These are phyloP conservation scores for Paraphysoderma sedebokerense DNA, from an alignment of 371 early-diverging fungal species.

Conservation along the genomic window DNA sequence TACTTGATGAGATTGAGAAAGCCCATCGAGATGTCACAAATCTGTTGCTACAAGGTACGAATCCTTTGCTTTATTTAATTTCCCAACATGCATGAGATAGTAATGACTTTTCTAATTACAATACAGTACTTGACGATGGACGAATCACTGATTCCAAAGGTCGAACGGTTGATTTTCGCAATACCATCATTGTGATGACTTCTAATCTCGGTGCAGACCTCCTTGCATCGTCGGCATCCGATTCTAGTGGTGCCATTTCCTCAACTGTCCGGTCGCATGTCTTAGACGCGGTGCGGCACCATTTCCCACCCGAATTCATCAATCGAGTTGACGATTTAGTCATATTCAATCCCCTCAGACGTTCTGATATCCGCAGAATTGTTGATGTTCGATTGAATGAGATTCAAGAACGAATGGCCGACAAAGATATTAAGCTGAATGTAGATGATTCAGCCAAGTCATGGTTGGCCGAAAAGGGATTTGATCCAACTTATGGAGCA, in stretches of 20 bases:
- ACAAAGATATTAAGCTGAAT: slow-evolving; percentile 46
- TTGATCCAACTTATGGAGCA: slow-evolving; percentile 77
- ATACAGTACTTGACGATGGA: slow-evolving; percentile 89
- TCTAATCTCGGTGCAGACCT: slow-evolving; percentile 50
- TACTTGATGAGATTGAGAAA: slow-evolving; percentile 88
- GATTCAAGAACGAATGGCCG: slow-evolving; percentile 49
- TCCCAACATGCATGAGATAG: no score
- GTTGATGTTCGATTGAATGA: slow-evolving; percentile 66
- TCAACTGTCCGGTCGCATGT: slow-evolving; percentile 41
- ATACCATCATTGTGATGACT: slow-evolving; percentile 88
- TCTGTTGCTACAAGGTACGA: slow-evolving; percentile 37
- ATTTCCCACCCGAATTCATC: slow-evolving; percentile 78
- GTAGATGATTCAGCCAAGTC: slow-evolving; percentile 48
- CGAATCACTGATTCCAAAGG: slow-evolving; percentile 74
- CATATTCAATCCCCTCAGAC: slow-evolving; percentile 65
- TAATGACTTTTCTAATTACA: slow-evolving; percentile 12
- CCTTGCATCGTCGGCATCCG: slow-evolving; percentile 12
- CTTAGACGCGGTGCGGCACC: slow-evolving; percentile 49
- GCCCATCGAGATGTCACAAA: slow-evolving; percentile 69
- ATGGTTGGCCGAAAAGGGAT: slow-evolving; percentile 60
- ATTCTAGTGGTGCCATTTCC: slow-evolving; percentile 9
- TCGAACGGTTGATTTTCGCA: slow-evolving; percentile 67
- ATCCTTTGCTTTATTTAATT: slow-evolving; percentile 12
- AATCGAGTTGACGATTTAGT: slow-evolving; percentile 80
- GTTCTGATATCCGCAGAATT: slow-evolving; percentile 49